Base-by-base conservation (phyloP, 331 rosid species). In the Quercus lobata region DNA sequence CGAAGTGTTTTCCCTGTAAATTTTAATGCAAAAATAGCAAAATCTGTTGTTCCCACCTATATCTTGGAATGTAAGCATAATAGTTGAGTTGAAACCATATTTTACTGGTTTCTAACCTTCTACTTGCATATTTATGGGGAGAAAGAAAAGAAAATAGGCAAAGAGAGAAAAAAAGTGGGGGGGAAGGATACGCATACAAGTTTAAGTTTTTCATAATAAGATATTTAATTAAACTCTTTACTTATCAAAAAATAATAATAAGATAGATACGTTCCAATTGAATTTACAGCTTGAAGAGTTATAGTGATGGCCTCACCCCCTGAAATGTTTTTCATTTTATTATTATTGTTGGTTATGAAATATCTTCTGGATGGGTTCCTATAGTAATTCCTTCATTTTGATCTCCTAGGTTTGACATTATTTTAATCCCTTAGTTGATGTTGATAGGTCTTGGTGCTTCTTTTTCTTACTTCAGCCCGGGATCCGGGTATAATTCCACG, bases 401-500 rank as follows among this genome's bases (percentile, higher is more conserved):
- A 65, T 81, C 35, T 71, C 71, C 34, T 54, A 76, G 71, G 71
- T 81, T 81, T 79, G 81, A 49, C 80, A n/a, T 58, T 5, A 53
- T 71, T 34, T 77, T 91, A 86, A 90, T 79, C 37, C 78, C 77
- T 18, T 76, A 74, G 83, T 81, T 88, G 78, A 72, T 87, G 72
- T 84, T 81, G 84, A 76, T 80, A 94, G 98, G 97, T 92, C 73
- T 79, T 94, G 92, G 88, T 83, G 82, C 93, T 94, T 87, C 98
- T 94, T 81, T 87, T 86, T 86, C 89, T 92, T 84, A 91, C 98
- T 84, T 94, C 98, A 65, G 90, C 97, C 27, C 89, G 92, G 82
- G 98, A 94, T 86, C 98, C 98, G 18, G 97, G 97, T 73, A 87
- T 94, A 18, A 86, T 94, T 81, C 97, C 98, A 11, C 88, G 97